Percentiles rank a stretch among this genome's conserved stretches.
Evolutionary conservation across 768 basidiomycete genomes (phyloP).

Genomic region (Collybia sordida): DNA sequence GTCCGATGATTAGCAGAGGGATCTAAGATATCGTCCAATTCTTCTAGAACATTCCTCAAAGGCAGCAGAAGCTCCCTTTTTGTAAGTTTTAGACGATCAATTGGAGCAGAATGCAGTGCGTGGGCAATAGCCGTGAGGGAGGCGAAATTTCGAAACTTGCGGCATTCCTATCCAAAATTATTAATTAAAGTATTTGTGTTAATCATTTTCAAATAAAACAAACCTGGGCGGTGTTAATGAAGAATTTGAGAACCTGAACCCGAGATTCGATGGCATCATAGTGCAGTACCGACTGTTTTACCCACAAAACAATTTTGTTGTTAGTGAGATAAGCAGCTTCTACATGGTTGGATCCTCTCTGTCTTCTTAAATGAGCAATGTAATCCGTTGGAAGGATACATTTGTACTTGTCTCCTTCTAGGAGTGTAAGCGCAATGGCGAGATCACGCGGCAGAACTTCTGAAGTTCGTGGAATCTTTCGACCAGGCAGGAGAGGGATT

Average conservation of each 20-base stretch:
- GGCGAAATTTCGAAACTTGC: conserved; percentile 40
- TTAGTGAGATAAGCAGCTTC: conserved; percentile 32
- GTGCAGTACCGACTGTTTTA: conserved; percentile 39
- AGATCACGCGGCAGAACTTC: conserved; percentile 38
- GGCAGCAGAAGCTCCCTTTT: conserved; percentile 26
- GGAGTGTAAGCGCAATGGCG: conserved; percentile 40
- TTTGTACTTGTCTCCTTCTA: conserved; percentile 42
- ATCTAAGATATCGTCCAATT: conserved; percentile 32
- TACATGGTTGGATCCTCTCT: conserved; percentile 29
- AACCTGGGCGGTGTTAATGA: conserved; percentile 41
- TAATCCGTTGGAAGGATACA: conserved; percentile 41
- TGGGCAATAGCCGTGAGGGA: conserved; percentile 42
- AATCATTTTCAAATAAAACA: conserved; percentile 6
- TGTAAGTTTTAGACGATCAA: conserved; percentile 35
- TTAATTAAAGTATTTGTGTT: neutral
- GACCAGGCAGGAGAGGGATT: conserved; percentile 17
- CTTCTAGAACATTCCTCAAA: conserved; percentile 26
- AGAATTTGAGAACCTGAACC: conserved; percentile 40
- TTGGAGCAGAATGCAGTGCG: conserved; percentile 39
- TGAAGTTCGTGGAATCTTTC: conserved; percentile 25
- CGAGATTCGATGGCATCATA: conserved; percentile 35
- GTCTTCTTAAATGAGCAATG: conserved; percentile 34
- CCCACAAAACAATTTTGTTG: conserved; percentile 39
- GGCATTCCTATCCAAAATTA: conserved; percentile 35
- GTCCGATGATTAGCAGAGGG: conserved; percentile 32